Conservation (phyloP, 345 rosid species). For the Boechera divaricarpa region DNA sequence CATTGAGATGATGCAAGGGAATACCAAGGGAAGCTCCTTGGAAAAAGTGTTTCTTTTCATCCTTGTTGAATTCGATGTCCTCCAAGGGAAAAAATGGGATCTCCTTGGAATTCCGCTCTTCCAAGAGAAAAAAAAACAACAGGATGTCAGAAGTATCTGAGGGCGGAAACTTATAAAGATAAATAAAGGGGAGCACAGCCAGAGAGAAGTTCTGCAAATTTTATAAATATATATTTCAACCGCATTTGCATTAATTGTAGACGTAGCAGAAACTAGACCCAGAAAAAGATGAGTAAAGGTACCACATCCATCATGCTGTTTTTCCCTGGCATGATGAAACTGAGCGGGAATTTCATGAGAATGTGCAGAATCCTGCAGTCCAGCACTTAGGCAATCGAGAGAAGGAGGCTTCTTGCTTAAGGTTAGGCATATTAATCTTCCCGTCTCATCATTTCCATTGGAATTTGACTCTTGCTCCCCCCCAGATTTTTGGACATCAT, state of each 20-base stretch:
- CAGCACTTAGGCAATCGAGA: constrained; percentile 48
- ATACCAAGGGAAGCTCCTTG: constrained; percentile 58
- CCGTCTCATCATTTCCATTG: constrained; percentile 40
- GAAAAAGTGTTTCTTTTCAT: constrained; percentile 36
- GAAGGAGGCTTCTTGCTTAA: constrained; percentile 59
- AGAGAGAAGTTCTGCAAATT: constrained; percentile 23
- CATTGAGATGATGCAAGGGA: constrained; percentile 73
- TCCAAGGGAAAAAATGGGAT: constrained; percentile 53
- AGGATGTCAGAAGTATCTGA: constrained; percentile 47
- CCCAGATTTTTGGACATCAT: constrained; percentile 35
- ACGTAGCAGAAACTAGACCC: constrained; percentile 27
- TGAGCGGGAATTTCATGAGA: constrained; percentile 33
- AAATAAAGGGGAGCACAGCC: constrained; percentile 5
- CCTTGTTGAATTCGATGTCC: constrained; percentile 42
- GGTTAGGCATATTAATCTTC: constrained; percentile 52
- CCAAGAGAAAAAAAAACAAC: constrained; percentile 31
- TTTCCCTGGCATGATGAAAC: constrained; percentile 39
- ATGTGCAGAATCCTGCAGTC: constrained; percentile 47
- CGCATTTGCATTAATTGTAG: constrained; percentile 14
- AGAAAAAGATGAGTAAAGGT: constrained; percentile 14
- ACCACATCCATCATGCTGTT: constrained; percentile 58
- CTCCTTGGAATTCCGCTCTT: constrained; percentile 52
- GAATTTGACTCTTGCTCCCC: constrained; percentile 40
- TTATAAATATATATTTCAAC: constrained; percentile 1
- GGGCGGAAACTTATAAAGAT: constrained; percentile 6